A percentile compares a stretch with the other conserved stretches of the same genome.
These are phyloP conservation scores for Chaetothyriales sp. DNA, from an alignment of 2,329 filamentous ascomycete species.

Conservation along the genomic window DNA sequence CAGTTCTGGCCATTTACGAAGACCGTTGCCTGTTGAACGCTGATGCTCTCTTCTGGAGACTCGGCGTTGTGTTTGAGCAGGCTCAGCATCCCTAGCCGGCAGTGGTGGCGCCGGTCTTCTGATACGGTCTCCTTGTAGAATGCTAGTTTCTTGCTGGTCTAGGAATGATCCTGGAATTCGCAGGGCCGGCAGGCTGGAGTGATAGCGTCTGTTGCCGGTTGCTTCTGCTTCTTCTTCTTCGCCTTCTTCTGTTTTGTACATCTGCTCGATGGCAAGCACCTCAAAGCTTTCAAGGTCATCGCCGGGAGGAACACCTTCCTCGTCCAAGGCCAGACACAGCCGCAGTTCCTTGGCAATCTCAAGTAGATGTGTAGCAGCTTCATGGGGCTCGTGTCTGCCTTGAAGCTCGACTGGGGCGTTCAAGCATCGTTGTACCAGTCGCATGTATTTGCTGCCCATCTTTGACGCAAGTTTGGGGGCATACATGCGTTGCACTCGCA, in stretches of 20 bases:
- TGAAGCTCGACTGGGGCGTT: constrained; percentile 33
- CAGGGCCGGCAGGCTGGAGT: not conserved
- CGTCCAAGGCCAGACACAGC: constrained; percentile 16
- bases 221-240: too few species aligned
- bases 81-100: constrained; percentile 2
- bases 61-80: not conserved
- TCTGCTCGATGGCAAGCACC: constrained; percentile 14
- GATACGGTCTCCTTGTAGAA: constrained; percentile 3
- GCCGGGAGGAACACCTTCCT: constrained; percentile 14
- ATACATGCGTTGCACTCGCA: constrained; percentile 47
- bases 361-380: constrained; percentile 15
- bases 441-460: constrained; percentile 49
- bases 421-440: constrained; percentile 46
- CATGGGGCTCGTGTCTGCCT: constrained; percentile 13
- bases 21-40: constrained; percentile 11
- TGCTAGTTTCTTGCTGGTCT: not conserved
- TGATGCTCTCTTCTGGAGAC: not conserved
- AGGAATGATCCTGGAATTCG: not conserved
- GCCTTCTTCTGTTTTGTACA: constrained; percentile 13
- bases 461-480: constrained; percentile 46
- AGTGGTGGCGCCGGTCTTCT: not conserved
- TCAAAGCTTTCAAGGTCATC: constrained; percentile 17
- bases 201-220: not conserved
- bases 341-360: constrained; percentile 15
- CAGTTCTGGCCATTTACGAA: constrained; percentile 32